Base-by-base conservation (phyloP, 306 rosid species). In the Vicia sativa region DNA sequence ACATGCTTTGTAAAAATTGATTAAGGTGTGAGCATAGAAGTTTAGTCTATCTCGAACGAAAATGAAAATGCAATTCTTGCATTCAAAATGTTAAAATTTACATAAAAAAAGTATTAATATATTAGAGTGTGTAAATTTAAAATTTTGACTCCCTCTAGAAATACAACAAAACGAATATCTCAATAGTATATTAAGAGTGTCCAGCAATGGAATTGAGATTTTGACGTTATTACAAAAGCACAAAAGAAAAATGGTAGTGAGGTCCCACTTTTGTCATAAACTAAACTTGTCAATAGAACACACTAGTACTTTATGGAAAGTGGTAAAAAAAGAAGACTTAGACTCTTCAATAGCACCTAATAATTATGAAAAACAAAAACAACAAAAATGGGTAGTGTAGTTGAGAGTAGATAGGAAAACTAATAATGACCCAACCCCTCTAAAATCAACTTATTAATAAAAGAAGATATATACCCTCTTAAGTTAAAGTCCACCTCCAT, bases 391-490 rank as follows among this genome's bases (percentile, higher is more conserved):
- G 68, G 11, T 11, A 55, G 61, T 44, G 26, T 48, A 3, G 73
- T 77, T 71, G 73, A 64, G 77, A 41, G 65, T 65, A 48, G 77
- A 46, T 56, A 65, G 4, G 65, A 57, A 56, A 48, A 38, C 12
- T 57, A 71, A 56, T 63, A 16, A 37, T 45, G 38, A 77, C 16
- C 31, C 38, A 57, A 57, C 77, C 76, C 77, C 73, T 64, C 65
- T 29, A 7, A 19, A 66, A n/a, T 16, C 18, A 9, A 14, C 11
- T n/a, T 35, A 46, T 10, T 25, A 3, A 23, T 13, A 37, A 4
- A 1, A 60, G 13, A 60, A n/a, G 12, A 49, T 8, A 5, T 4
- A 6, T 1, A 5, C 1, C 5, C 28, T 25, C 4, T 0, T 25
- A 25, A 25, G 28, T 25, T 25, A 25, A 25, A 25, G 3, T 1